These are phyloP conservation scores for Dendryphion nanum DNA, from an alignment of 2,329 filamentous ascomycete genomes.

Conservation along the genomic window DNA sequence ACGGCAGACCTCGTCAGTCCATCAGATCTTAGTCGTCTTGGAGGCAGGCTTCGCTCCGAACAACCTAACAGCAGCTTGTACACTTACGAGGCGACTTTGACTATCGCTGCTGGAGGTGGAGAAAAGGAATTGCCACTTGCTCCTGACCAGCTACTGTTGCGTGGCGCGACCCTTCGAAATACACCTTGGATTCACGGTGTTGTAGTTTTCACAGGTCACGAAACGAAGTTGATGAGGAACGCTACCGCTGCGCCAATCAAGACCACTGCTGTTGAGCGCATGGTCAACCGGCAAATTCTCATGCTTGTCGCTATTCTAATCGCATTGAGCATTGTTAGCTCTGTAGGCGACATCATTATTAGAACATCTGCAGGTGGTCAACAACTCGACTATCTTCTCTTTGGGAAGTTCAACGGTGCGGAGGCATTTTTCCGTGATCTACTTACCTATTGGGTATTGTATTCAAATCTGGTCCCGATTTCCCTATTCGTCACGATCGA, in stretches of 20 bases:
- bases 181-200: constrained; percentile 96
- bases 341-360: constrained; percentile 83
- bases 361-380: constrained; percentile 59
- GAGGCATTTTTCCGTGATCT: constrained; percentile 89
- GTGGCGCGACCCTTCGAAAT: constrained; percentile 91
- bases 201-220: constrained; percentile 95
- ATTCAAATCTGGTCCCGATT: constrained; percentile 94
- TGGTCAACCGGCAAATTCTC: constrained; percentile 91
- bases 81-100: constrained; percentile 95
- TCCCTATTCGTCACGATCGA: constrained; percentile 97
- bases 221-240: constrained; percentile 98
- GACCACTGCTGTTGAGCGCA: constrained; percentile 89
- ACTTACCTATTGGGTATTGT: constrained; percentile 97
- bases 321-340: constrained; percentile 81
- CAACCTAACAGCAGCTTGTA: constrained; percentile 98
- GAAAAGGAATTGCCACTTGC: constrained; percentile 89
- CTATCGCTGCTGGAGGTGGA: constrained; percentile 82
- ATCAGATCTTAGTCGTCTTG: constrained; percentile 78
- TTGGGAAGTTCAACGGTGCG: constrained; percentile 61
- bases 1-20: constrained; percentile 85
- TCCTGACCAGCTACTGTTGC: constrained; percentile 87
- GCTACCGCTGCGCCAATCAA: constrained; percentile 97
- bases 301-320: constrained; percentile 84
- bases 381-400: constrained; percentile 70
- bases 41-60: constrained; percentile 86